Conservation (phyloP, 176 grass and related monocot genomes). For the Ananas comosus region DNA sequence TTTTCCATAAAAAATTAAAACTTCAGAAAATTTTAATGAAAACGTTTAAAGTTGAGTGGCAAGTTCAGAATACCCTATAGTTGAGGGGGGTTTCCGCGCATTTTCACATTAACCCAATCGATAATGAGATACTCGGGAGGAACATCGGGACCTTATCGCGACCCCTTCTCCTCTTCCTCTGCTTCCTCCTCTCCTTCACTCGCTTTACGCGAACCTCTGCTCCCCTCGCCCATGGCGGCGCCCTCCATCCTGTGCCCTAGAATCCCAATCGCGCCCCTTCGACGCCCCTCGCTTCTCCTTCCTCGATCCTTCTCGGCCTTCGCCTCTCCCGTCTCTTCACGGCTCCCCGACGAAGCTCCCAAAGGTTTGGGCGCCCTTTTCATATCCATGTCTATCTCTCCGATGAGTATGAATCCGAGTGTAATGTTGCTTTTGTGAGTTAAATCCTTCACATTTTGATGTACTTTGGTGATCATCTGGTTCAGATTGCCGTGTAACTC, state of each 20-base stretch:
- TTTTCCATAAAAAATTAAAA: too few relatives aligned
- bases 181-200: not conserved
- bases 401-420: not conserved
- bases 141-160: not conserved
- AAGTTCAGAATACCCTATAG: too few relatives aligned
- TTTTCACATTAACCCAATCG: too few relatives aligned
- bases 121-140: too few relatives aligned
- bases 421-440: not conserved
- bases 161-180: not conserved
- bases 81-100: too few relatives aligned
- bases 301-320: not conserved
- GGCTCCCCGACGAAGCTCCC: constrained; percentile 7
- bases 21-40: too few relatives aligned
- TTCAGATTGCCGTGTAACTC: too few relatives aligned
- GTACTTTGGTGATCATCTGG: too few relatives aligned
- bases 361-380: constrained; percentile 13
- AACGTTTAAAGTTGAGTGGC: too few relatives aligned
- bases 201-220: not conserved
- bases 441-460: too few relatives aligned
- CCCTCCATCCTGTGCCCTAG: constrained; percentile 5
- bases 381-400: not conserved
- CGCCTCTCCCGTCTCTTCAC: constrained; percentile 7
- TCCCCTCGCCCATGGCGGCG: not conserved
- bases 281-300: not conserved
- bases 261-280: not conserved